phyloP scores from a whole-genome alignment of 2,329 filamentous ascomycete species.

The Colletotrichum sp. region DNA sequence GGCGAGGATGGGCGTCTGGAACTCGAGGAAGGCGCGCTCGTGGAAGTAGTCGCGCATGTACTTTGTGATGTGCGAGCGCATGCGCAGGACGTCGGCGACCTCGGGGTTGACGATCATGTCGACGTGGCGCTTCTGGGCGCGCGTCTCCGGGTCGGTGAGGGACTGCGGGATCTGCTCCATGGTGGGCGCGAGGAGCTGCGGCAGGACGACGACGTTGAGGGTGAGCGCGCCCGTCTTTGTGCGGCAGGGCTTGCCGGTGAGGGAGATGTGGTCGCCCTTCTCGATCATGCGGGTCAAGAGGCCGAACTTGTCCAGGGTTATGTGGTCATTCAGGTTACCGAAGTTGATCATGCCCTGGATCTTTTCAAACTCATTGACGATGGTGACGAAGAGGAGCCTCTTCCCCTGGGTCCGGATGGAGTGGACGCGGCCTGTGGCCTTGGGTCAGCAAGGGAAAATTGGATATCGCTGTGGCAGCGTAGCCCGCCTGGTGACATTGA shows the following conservation, averaged over 20 bases:
- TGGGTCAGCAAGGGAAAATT: slow-evolving; percentile 16
- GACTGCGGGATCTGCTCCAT: slow-evolving; percentile 79
- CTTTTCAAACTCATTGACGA: slow-evolving; percentile 73
- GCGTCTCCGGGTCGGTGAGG: slow-evolving; percentile 73
- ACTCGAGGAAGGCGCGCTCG: slow-evolving; percentile 77
- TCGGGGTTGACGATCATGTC: slow-evolving; percentile 81
- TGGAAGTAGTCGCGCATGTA: slow-evolving; percentile 78
- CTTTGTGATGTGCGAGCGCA: slow-evolving; percentile 77
- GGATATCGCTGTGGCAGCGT: not conserved
- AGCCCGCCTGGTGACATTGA: not conserved
- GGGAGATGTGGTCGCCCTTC: slow-evolving; percentile 82
- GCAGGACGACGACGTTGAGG: slow-evolving; percentile 70
- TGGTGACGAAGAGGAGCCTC: slow-evolving; percentile 84
- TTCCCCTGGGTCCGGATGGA: slow-evolving; percentile 74
- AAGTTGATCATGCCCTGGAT: slow-evolving; percentile 81
- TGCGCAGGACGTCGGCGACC: slow-evolving; percentile 71
- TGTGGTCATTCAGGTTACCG: slow-evolving; percentile 41
- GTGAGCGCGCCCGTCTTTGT: slow-evolving; percentile 80
- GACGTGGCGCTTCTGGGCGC: slow-evolving; percentile 80
- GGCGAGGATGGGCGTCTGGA: slow-evolving; percentile 88
- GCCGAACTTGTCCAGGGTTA: slow-evolving; percentile 54
- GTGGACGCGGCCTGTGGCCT: slow-evolving; percentile 69
- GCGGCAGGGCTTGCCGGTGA: slow-evolving; percentile 72
- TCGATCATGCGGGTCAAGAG: slow-evolving; percentile 70
- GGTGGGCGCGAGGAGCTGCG: slow-evolving; percentile 76